Percentiles rank a stretch among this genome's conserved stretches.
These are phyloP conservation scores for Dendrocalamus latiflorus DNA, from an alignment of 202 grass and related monocot genomes.

Conservation along the genomic window DNA sequence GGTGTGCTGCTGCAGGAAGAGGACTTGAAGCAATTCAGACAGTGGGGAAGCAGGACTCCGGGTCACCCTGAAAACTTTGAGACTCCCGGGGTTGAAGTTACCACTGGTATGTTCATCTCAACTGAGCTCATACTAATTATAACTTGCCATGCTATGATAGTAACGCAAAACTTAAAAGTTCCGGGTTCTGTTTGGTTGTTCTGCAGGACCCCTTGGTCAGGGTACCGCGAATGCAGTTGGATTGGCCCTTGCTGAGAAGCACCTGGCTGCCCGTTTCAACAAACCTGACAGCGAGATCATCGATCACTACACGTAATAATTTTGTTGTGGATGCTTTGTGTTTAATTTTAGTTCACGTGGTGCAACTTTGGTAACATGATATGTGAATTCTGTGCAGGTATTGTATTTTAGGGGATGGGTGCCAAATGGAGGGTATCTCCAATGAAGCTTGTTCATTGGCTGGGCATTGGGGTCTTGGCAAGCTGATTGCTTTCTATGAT, in stretches of 20 bases:
- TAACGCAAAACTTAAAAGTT: not conserved
- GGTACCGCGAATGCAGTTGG: conserved; percentile 79
- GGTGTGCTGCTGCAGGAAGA: conserved; percentile 44
- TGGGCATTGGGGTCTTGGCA: conserved; percentile 85
- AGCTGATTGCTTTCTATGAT: conserved; percentile 81
- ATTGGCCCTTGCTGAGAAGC: conserved; percentile 71
- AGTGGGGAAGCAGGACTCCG: conserved; percentile 77
- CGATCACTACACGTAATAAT: conserved; percentile 77
- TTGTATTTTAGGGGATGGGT: conserved; percentile 74
- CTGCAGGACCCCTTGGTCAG: conserved; percentile 82
- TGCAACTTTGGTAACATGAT: conserved; percentile 6
- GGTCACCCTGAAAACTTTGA: conserved; percentile 92
- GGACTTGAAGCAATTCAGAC: conserved; percentile 85
- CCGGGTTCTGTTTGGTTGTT: not conserved
- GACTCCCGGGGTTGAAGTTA: conserved; percentile 84
- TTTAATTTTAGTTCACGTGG: not conserved
- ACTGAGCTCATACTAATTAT: not conserved
- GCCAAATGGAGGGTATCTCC: conserved; percentile 78
- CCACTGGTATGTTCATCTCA: conserved; percentile 53
- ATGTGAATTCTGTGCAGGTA: conserved; percentile 36
- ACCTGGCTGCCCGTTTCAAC: conserved; percentile 85
- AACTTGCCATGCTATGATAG: not conserved
- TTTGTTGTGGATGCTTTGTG: not conserved
- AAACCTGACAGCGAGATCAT: conserved; percentile 72
- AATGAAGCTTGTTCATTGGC: conserved; percentile 71